Conservation (phyloP, 176 grass and related monocot genomes). For the Carex parvula region DNA sequence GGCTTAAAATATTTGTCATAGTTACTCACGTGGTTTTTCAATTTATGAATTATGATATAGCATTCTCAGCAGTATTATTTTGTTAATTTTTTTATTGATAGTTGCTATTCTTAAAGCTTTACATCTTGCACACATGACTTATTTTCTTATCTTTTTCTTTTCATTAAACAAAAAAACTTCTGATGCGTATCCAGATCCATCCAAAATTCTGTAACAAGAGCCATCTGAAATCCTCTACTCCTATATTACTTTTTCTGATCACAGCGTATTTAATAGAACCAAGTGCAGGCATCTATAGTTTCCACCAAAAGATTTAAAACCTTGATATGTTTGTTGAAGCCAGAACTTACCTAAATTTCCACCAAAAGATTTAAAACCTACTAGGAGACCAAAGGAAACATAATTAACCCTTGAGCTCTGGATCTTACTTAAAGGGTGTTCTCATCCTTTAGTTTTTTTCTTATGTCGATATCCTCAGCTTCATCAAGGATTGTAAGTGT, state of each 20-base stretch:
- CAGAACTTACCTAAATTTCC: not conserved
- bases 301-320: no score
- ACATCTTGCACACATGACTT: not conserved
- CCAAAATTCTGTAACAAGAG: not conserved
- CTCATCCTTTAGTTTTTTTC: constrained; percentile 9
- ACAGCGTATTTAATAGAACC: not conserved
- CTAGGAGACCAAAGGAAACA: not conserved
- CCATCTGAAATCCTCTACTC: not conserved
- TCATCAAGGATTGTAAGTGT: not conserved
- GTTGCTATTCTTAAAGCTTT: not conserved
- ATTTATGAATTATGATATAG: not conserved
- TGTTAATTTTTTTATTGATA: not conserved
- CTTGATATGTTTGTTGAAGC: not conserved
- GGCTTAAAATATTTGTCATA: not conserved
- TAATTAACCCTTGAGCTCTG: not conserved
- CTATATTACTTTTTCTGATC: not conserved
- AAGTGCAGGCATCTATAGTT: not conserved
- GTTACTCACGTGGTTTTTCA: not conserved
- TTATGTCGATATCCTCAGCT: not conserved
- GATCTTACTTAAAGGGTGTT: not conserved
- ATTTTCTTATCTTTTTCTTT: not conserved
- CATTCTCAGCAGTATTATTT: not conserved
- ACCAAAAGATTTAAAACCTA: not conserved
- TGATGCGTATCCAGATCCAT: not conserved
- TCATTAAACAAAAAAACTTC: not conserved